Evolutionary conservation across 495 filamentous ascomycete species (phyloP), one percentile per base, ranked within the genome.

Genomic region (Cladorrhinum samala): DNA sequence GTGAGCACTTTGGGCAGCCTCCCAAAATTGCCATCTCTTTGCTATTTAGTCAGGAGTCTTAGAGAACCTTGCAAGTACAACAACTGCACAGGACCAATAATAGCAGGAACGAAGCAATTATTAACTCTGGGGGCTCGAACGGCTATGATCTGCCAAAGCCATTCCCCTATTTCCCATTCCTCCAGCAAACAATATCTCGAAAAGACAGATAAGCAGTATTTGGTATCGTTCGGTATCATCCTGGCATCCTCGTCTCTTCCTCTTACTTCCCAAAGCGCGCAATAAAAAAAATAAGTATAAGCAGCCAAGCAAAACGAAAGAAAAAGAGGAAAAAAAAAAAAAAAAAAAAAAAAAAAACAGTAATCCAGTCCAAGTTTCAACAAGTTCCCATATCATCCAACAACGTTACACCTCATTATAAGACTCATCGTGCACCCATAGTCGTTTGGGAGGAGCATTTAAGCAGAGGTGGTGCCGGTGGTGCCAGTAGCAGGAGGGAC

Each of bases 201-300:
- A 49, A 49, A 58, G 40, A 55, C 14, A 48, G 30, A 49, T 37
- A 44, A 55, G 19, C 45, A 23, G 37, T 16, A 44, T n/a, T 24
- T 52, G 50, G 50, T 52, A 52, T 52, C 50, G 50, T 52, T 42
- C 50, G 39, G 40, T 45, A 43, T 52, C 50, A 52, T 52, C 16
- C 50, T 38, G 38, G 23, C 9, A 14, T n/a, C 13, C 44, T 23
- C 40, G 7, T 33, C n/a, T 21, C 23, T 33, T 33, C 27, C 27
- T 33, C 11, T 11, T 33, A n/a, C n/a, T n/a, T n/a, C n/a, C n/a
- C n/a, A n/a, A n/a, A n/a, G n/a, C n/a, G n/a, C 27, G 27, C 27
- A 6, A 11, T 6, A 33, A 33, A 33, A 33, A 33, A 33, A 27
- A 55, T 30, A 48, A 53, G 24, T 43, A 20, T 39, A 4, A 30